Evolutionary conservation across 2,329 filamentous ascomycete species (phyloP).

Genomic region (Penicillium decumbens): DNA sequence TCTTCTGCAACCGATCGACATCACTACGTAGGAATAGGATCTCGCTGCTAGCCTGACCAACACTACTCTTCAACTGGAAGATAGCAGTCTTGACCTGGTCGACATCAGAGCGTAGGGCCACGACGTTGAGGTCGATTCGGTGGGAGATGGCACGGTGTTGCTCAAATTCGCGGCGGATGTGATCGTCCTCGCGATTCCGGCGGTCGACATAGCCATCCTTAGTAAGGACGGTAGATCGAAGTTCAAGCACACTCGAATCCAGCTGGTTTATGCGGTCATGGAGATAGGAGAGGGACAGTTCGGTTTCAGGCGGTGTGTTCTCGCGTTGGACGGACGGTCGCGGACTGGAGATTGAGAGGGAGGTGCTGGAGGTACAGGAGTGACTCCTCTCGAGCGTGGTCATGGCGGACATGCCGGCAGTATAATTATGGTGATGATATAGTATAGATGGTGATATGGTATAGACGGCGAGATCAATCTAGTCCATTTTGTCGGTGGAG

Average conservation of each 20-base stretch:
- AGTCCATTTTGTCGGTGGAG: conserved; percentile 13
- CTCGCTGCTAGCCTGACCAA: conserved; percentile 32
- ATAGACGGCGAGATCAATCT: background rate
- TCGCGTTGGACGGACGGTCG: conserved; percentile 34
- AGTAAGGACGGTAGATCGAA: conserved; percentile 37
- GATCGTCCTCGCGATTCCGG: conserved; percentile 38
- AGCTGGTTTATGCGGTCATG: conserved; percentile 39
- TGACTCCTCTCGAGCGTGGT: conserved; percentile 37
- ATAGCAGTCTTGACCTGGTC: conserved; percentile 36
- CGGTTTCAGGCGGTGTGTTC: conserved; percentile 34
- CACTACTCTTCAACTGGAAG: conserved; percentile 32
- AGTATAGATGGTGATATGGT: too few relatives aligned
- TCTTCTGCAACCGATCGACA: conserved; percentile 37
- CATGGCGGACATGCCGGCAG: conserved; percentile 25
- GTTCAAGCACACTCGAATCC: conserved; percentile 36
- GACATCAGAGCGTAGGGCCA: conserved; percentile 34
- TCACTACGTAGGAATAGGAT: conserved; percentile 35
- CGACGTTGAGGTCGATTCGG: conserved; percentile 36
- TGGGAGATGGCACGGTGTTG: conserved; percentile 31
- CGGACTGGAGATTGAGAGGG: conserved; percentile 35
- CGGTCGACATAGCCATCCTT: conserved; percentile 39
- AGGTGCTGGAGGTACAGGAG: conserved; percentile 37
- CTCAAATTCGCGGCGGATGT: conserved; percentile 39
- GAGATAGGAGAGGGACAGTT: conserved; percentile 34
- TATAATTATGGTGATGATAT: background rate